These are phyloP conservation scores for Ichthyophthirius multifiliis DNA, from an alignment of 169 alveolate species.

Conservation along the genomic window DNA sequence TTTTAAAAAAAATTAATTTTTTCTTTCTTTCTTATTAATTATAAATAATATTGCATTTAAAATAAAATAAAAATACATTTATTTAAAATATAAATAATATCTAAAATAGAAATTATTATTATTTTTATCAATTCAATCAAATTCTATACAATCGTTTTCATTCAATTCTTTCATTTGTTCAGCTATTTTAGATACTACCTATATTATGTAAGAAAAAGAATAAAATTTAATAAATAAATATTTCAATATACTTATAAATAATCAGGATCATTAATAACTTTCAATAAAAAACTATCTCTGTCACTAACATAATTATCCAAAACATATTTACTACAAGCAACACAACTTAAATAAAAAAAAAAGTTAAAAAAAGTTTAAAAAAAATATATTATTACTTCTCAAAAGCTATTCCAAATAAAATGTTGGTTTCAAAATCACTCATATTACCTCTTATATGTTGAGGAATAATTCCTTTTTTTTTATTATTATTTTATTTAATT, in stretches of 20 bases:
- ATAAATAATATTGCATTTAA: too few species aligned
- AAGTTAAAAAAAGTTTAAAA: background rate
- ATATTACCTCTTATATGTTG: slow-evolving; percentile 81
- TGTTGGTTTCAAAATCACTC: slow-evolving; percentile 51
- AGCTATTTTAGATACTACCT: too few species aligned
- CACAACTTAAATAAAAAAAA: slow-evolving; percentile 41
- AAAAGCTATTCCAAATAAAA: slow-evolving; percentile 63
- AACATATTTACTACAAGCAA: slow-evolving; percentile 71
- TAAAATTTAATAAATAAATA: too few species aligned
- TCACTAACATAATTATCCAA: slow-evolving; percentile 47
- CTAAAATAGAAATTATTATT: too few species aligned
- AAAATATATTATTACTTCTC: slow-evolving; percentile 31
- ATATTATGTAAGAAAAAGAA: too few species aligned
- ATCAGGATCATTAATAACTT: slow-evolving; percentile 72
- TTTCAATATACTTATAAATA: slow-evolving; percentile 45
- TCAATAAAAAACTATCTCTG: slow-evolving; percentile 54
- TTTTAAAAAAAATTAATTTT: too few species aligned
- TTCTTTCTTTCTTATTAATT: too few species aligned
- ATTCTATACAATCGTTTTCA: too few species aligned
- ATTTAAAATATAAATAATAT: too few species aligned
- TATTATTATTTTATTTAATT: background rate
- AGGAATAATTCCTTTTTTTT: slow-evolving; percentile 49
- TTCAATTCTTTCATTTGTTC: too few species aligned
- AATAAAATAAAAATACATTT: too few species aligned
- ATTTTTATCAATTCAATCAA: too few species aligned